Percentiles rank a stretch among this genome's conserved stretches.
phyloP scores from a whole-genome alignment of 2,329 filamentous ascomycete species.

The Hypomyces rosellus region DNA sequence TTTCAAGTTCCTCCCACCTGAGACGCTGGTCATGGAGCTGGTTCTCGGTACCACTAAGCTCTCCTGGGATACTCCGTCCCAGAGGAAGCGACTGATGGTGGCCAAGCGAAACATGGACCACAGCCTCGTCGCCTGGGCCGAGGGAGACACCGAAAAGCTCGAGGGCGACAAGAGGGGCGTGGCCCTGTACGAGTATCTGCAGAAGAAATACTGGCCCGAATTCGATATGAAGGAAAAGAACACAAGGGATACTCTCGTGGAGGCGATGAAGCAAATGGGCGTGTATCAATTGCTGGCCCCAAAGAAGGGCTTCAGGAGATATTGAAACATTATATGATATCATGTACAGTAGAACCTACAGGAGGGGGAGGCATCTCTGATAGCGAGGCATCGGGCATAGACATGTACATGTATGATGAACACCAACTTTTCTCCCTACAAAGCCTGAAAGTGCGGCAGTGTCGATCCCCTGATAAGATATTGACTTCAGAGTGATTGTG shows the following conservation, averaged over 20 bases:
- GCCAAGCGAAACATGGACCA: conserved; percentile 38
- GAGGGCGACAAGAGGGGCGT: conserved; percentile 29
- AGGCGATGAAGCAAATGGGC: conserved; percentile 38
- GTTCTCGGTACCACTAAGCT: conserved; percentile 39
- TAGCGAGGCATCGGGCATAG: background rate
- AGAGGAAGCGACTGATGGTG: conserved; percentile 35
- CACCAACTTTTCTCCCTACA: background rate
- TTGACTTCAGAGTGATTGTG: no score
- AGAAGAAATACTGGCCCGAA: conserved; percentile 31
- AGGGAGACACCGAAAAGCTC: conserved; percentile 28
- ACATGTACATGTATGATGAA: background rate
- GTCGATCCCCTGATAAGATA: no score
- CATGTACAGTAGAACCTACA: conserved; percentile 6
- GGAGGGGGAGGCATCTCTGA: background rate
- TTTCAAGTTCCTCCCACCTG: conserved; percentile 39
- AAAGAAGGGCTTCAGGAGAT: conserved; percentile 4
- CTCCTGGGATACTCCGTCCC: conserved; percentile 33
- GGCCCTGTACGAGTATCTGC: conserved; percentile 38
- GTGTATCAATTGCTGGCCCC: conserved; percentile 29
- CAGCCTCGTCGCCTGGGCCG: conserved; percentile 24
- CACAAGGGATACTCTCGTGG: conserved; percentile 20
- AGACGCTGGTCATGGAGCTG: conserved; percentile 42
- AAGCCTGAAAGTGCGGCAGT: no score
- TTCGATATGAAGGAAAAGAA: conserved; percentile 18
- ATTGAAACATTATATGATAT: background rate